Evolutionary conservation across 441 rosid species (phyloP).

Genomic region (Gossypium davidsonii): DNA sequence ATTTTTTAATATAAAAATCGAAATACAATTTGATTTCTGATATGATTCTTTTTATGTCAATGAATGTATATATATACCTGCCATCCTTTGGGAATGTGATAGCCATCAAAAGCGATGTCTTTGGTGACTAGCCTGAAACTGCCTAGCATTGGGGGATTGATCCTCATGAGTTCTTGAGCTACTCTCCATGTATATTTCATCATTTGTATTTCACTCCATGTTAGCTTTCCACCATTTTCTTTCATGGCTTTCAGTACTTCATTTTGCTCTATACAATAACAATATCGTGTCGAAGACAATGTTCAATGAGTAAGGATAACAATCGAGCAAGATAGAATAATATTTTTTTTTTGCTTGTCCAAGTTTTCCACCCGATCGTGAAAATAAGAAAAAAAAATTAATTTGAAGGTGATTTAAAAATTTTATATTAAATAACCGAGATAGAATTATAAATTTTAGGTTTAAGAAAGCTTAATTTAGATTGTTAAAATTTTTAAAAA

Average conservation of each 20-base stretch:
- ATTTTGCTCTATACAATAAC: conserved; percentile 11
- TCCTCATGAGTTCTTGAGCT: conserved; percentile 33
- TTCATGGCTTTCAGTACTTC: conserved; percentile 16
- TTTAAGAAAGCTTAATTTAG: too few species aligned
- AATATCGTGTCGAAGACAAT: not conserved
- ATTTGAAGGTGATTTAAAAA: too few species aligned
- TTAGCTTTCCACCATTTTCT: conserved; percentile 12
- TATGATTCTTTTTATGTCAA: too few species aligned
- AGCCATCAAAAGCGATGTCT: conserved; percentile 6
- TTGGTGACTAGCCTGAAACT: conserved; percentile 10
- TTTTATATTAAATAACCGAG: too few species aligned
- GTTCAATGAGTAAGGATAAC: not conserved
- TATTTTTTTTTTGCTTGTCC: too few species aligned
- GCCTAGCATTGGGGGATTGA: conserved; percentile 25
- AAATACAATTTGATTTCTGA: too few species aligned
- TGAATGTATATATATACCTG: conserved; percentile 3
- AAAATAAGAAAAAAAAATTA: too few species aligned
- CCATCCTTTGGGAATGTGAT: conserved; percentile 28
- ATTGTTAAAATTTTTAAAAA: too few species aligned
- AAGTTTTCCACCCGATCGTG: too few species aligned
- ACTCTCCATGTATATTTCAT: conserved; percentile 34
- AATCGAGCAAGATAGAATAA: too few species aligned
- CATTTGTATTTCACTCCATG: conserved; percentile 27
- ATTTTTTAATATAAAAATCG: too few species aligned
- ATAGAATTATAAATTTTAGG: too few species aligned